A percentile compares a stretch with the other conserved stretches of the same genome.
Conservation (phyloP, 192 early-diverging fungal genomes). For the Backusella liffmaniae region DNA sequence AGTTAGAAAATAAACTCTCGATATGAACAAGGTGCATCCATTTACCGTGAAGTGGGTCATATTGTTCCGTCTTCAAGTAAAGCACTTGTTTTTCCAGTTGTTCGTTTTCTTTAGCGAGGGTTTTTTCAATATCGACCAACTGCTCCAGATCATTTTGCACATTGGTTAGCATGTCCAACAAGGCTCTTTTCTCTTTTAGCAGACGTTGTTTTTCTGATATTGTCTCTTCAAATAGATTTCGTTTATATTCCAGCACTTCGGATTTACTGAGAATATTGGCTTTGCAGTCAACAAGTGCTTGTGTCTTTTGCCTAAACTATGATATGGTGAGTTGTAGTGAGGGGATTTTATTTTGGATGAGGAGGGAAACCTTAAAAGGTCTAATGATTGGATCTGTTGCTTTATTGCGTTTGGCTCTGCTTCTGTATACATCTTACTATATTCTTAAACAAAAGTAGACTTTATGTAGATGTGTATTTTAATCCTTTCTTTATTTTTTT, state of each 20-base stretch:
- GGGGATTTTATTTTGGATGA: background rate
- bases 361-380: background rate
- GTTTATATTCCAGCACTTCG: conserved; percentile 29
- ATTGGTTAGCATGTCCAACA: conserved; percentile 34
- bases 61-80: conserved; percentile 22
- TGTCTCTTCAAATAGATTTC: conserved; percentile 31
- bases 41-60: conserved; percentile 37
- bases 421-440: background rate
- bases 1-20: background rate
- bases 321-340: background rate
- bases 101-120: conserved; percentile 27
- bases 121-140: conserved; percentile 24
- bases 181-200: conserved; percentile 24
- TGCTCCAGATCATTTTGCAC: conserved; percentile 36
- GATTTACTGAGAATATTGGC: conserved; percentile 16
- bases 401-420: conserved; percentile 3
- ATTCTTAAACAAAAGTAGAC: background rate
- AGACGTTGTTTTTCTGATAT: conserved; percentile 26
- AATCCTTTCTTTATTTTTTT: background rate
- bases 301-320: conserved; percentile 27
- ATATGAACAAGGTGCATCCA: background rate
- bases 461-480: background rate
- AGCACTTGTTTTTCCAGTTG: conserved; percentile 23
- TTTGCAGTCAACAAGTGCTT: conserved; percentile 29
- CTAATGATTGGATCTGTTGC: conserved; percentile 7